These are phyloP conservation scores for Citrus cavaleriei DNA, from an alignment of 345 rosid genomes.

Conservation along the genomic window DNA sequence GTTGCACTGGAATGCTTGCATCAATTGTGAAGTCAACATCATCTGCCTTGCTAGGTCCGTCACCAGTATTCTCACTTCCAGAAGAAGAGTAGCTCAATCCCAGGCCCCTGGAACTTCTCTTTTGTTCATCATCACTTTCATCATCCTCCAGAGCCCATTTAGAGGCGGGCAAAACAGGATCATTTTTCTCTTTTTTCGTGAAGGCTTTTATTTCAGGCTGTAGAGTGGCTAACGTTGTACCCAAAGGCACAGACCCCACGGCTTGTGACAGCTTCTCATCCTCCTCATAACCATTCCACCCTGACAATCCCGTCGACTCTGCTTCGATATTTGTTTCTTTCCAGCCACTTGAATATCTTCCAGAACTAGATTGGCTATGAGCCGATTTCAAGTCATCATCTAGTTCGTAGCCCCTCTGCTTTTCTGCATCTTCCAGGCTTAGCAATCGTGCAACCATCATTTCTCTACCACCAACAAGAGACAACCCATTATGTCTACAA, in stretches of 20 bases:
- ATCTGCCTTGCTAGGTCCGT: conserved; percentile 51
- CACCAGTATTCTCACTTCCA: conserved; percentile 82
- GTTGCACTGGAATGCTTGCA: conserved; percentile 41
- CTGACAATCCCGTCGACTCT: conserved; percentile 42
- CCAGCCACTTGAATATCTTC: conserved; percentile 43
- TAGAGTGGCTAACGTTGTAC: conserved; percentile 45
- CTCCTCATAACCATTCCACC: conserved; percentile 43
- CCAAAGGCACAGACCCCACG: conserved; percentile 37
- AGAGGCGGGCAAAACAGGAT: conserved; percentile 79
- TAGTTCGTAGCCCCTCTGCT: conserved; percentile 74
- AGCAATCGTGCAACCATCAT: conserved; percentile 92
- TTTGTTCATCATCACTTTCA: conserved; percentile 80
- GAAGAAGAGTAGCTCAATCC: conserved; percentile 86
- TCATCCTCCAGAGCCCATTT: conserved; percentile 98
- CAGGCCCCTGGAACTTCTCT: conserved; percentile 46
- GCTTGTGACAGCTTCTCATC: conserved; percentile 39
- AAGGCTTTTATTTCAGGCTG: conserved; percentile 71
- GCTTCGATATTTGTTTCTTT: conserved; percentile 49
- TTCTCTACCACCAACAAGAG: conserved; percentile 96
- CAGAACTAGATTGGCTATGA: conserved; percentile 49
- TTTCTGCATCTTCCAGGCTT: conserved; percentile 94
- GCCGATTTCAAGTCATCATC: conserved; percentile 67
- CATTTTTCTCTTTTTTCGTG: conserved; percentile 64
- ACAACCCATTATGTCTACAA: conserved; percentile 95
- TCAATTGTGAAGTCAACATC: conserved; percentile 54